Base-by-base conservation (phyloP, 140 eudicot genomes). In the Erigeron philadelphicus region DNA sequence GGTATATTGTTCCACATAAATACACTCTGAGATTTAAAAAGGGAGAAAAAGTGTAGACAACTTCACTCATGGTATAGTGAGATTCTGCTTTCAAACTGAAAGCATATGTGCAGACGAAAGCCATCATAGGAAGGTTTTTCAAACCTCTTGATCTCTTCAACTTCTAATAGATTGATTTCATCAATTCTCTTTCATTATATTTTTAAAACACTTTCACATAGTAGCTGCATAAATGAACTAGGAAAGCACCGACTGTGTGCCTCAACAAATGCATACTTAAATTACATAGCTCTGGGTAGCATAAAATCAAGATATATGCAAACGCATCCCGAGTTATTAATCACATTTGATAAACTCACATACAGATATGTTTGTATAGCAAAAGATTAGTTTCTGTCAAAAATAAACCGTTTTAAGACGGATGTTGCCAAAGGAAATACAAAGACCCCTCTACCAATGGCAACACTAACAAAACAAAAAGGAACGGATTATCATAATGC, bases 301-400 rank as follows among this genome's bases (percentile, higher is more conserved):
- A 57, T 1, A 21, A 21, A 57, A 4, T 16, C 16, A 57, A 40
- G 41, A 21, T 57, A 11, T 57, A 57, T 57, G 6, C 63, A 57
- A 19, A 8, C 21, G 11, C 4, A 57, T 5, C 12, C 6, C 7
- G 42, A 21, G 9, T 21, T 15, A 35, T 57, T 57, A 8, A 19
- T 57, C 21, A 10, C 62, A 57, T 57, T 57, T 57, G 19, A 19
- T 25, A 49, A 47, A 48, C 42, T 47, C 3, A 41, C n/a, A 40
- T 70, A 55, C 54, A 41, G 2, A 56, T 55, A 67, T 31, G 49
- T 31, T 31, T 31, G 38, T 0, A 31, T 31, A 8, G 19, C 55
- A 49, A 47, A 54, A 40, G 16, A 40, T 41, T 54, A 54, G 53
- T 69, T 69, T 69, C 40, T 42, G 48, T 47, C 47, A 48, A 7